phyloP scores from a whole-genome alignment of 148 eudicot genomes.

The Limonium bicolor region DNA sequence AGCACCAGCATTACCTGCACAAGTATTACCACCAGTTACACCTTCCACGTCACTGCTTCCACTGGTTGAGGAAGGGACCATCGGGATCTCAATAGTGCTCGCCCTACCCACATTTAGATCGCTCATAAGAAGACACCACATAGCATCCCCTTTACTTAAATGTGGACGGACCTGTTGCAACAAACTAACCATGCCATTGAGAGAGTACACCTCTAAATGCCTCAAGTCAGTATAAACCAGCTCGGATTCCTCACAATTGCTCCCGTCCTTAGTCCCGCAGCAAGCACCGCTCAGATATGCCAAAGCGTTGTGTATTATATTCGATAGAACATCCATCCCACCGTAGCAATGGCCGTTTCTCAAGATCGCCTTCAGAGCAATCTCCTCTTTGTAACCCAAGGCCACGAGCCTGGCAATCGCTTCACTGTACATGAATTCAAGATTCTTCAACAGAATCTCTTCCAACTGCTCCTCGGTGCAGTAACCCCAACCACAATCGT shows the following conservation, averaged over 20 bases:
- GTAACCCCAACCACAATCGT: conserved; percentile 80
- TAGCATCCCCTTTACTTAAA: conserved; percentile 83
- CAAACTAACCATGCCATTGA: conserved; percentile 79
- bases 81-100: conserved; percentile 72
- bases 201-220: conserved; percentile 84
- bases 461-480: conserved; percentile 94
- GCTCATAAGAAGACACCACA: conserved; percentile 98
- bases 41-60: conserved; percentile 21
- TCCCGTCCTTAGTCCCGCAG: conserved; percentile 18
- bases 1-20: conserved; percentile 18
- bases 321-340: conserved; percentile 83
- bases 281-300: conserved; percentile 50
- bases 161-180: conserved; percentile 80
- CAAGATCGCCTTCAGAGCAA: conserved; percentile 53
- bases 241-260: conserved; percentile 27
- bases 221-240: conserved; percentile 55
- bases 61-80: conserved; percentile 29
- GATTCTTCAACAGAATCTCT: conserved; percentile 61
- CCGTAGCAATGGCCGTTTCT: conserved; percentile 85
- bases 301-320: conserved; percentile 66
- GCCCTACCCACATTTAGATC: conserved; percentile 94
- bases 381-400: conserved; percentile 82
- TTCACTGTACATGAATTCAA: conserved; percentile 74
- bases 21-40: conserved; percentile 22
- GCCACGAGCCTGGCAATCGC: conserved; percentile 57